These are phyloP conservation scores for Cryptosporidium muris DNA, from an alignment of 169 alveolate genomes.

Conservation along the genomic window DNA sequence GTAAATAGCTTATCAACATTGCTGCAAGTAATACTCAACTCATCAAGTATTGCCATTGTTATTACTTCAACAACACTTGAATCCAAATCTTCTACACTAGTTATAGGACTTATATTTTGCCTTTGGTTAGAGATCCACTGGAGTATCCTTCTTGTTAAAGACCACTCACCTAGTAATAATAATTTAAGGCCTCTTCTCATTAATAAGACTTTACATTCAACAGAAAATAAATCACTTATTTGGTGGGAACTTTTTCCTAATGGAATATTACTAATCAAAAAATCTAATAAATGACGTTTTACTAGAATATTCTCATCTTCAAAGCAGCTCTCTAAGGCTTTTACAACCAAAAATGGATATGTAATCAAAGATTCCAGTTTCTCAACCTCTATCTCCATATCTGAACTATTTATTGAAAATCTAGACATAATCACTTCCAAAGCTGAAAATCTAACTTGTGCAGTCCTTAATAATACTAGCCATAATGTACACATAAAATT, in stretches of 20 bases:
- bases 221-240: conserved; percentile 22
- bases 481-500: conserved; percentile 84
- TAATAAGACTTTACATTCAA: conserved; percentile 36
- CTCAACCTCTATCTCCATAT: conserved; percentile 63
- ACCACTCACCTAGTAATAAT: conserved; percentile 75
- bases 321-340: conserved; percentile 80
- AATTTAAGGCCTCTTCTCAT: conserved; percentile 69
- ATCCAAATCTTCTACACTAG: conserved; percentile 10
- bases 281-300: conserved; percentile 78
- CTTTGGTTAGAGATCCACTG: conserved; percentile 71
- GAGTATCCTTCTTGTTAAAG: conserved; percentile 74
- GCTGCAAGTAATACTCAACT: conserved; percentile 2
- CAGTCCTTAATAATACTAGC: conserved; percentile 80
- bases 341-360: conserved; percentile 78
- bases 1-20: conserved; percentile 1
- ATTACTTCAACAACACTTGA: not conserved
- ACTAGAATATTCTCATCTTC: conserved; percentile 81
- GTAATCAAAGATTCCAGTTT: conserved; percentile 82
- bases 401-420: conserved; percentile 78
- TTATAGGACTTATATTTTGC: not conserved
- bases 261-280: conserved; percentile 82
- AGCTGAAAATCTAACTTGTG: conserved; percentile 81
- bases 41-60: conserved; percentile 49
- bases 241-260: not conserved
- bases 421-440: conserved; percentile 80